Conservation (phyloP, 1,284 basidiomycete genomes). For the Takashimella tepidaria region DNA sequence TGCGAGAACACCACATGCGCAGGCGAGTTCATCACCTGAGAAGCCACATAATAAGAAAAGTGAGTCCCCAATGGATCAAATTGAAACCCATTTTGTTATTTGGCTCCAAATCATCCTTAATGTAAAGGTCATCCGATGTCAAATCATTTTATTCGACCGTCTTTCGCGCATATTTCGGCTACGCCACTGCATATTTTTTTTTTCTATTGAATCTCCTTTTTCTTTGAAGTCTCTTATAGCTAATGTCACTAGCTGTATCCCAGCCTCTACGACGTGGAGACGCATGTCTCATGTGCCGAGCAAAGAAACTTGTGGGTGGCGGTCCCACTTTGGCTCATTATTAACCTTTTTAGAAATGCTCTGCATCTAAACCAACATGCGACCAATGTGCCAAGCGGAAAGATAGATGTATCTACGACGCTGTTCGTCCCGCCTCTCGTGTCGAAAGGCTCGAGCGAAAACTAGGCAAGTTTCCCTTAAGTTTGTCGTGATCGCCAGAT, state of each 20-base stretch:
- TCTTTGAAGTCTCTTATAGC: conserved; percentile 61
- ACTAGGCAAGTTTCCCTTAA: conserved; percentile 15
- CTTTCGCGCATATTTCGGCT: no score
- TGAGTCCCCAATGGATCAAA: not conserved
- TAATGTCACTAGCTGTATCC: conserved; percentile 1
- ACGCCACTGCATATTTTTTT: no score
- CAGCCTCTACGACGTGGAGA: conserved; percentile 28
- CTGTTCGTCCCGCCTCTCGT: conserved; percentile 26
- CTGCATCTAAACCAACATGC: conserved; percentile 27
- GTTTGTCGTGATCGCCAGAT: no score
- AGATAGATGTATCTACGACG: conserved; percentile 31
- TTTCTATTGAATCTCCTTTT: no score
- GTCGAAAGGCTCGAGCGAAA: conserved; percentile 28
- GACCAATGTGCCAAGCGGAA: conserved; percentile 30
- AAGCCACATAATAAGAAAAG: not conserved
- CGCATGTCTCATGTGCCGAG: conserved; percentile 36
- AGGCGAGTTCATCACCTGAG: not conserved
- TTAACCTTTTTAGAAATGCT: conserved; percentile 29
- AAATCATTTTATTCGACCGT: no score
- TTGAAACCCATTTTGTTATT: conserved; percentile 67
- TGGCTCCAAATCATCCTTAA: conserved; percentile 67
- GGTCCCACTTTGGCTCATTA: not conserved
- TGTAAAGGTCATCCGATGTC: no score
- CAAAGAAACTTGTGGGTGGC: conserved; percentile 32
- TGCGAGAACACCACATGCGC: not conserved